Conservation (phyloP, 2,329 filamentous ascomycete species). For the Grosmannia huntii region DNA sequence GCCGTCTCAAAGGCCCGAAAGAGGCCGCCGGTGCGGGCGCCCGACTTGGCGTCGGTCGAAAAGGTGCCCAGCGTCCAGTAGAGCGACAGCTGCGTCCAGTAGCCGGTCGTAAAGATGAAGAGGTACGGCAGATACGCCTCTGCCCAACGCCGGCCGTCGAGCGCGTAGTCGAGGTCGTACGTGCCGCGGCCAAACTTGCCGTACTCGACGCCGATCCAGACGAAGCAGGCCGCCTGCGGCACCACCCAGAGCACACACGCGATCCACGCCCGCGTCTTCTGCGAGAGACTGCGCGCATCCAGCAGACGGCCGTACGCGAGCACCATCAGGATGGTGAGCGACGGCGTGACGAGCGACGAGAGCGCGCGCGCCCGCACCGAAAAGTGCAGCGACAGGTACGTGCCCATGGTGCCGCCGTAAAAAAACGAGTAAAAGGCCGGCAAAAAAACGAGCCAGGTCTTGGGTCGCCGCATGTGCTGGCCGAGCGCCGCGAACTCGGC, state of each 20-base stretch:
- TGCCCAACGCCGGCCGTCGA: background rate
- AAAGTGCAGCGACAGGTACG: conserved; percentile 1
- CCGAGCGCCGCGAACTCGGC: background rate
- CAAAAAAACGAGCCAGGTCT: conserved; percentile 3
- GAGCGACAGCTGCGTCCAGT: conserved; percentile 3
- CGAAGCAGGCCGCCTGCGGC: background rate
- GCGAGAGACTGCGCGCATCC: background rate
- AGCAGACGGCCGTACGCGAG: background rate
- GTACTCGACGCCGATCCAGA: conserved; percentile 2
- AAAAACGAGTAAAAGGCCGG: conserved; percentile 1
- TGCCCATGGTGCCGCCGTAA: conserved; percentile 1
- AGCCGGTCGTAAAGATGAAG: background rate
- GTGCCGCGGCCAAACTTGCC: background rate
- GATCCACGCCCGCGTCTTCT: background rate
- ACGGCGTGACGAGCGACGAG: background rate
- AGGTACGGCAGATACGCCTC: conserved; percentile 2
- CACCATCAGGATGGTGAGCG: background rate
- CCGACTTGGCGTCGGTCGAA: background rate
- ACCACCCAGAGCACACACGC: background rate
- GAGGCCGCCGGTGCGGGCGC: conserved; percentile 1
- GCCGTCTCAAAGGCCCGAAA: conserved; percentile 3
- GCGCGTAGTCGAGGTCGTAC: background rate
- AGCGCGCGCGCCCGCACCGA: background rate
- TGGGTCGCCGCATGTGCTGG: background rate
- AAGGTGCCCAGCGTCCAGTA: conserved; percentile 3